Conservation (phyloP, 2,329 filamentous ascomycete genomes). For the Lachnellula subtilissima region DNA sequence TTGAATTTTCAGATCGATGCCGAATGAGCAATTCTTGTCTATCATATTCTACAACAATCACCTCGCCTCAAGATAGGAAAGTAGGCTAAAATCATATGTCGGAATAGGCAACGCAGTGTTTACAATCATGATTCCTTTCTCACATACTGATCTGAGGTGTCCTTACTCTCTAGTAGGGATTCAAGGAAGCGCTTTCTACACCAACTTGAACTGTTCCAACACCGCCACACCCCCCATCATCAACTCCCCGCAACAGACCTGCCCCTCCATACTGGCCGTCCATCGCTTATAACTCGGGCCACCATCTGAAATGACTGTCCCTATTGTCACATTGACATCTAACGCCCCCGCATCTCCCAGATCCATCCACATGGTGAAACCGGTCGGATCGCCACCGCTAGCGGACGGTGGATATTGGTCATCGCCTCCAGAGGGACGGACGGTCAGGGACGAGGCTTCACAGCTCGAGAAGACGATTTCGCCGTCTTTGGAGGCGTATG, state of each 20-base stretch:
- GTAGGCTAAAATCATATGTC: too few relatives aligned
- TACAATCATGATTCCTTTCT: too few relatives aligned
- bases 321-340: background rate
- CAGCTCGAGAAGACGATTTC: constrained; percentile 29
- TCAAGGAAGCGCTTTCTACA: too few relatives aligned
- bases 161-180: too few relatives aligned
- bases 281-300: background rate
- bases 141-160: too few relatives aligned
- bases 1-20: too few relatives aligned
- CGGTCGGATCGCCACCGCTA: background rate
- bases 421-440: too few relatives aligned
- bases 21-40: too few relatives aligned
- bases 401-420: constrained; percentile 1
- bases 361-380: constrained; percentile 1
- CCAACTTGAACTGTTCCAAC: background rate
- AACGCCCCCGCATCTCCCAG: constrained; percentile 3
- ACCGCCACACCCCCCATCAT: background rate
- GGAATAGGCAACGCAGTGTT: too few relatives aligned
- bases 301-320: background rate
- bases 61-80: too few relatives aligned
- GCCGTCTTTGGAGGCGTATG: constrained; percentile 31
- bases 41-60: too few relatives aligned
- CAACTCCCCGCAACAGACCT: background rate
- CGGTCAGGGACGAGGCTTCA: background rate
- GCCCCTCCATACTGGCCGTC: background rate